These are phyloP conservation scores for Phytophthora pini DNA, from an alignment of 352 stramenopile genomes.

Conservation along the genomic window DNA sequence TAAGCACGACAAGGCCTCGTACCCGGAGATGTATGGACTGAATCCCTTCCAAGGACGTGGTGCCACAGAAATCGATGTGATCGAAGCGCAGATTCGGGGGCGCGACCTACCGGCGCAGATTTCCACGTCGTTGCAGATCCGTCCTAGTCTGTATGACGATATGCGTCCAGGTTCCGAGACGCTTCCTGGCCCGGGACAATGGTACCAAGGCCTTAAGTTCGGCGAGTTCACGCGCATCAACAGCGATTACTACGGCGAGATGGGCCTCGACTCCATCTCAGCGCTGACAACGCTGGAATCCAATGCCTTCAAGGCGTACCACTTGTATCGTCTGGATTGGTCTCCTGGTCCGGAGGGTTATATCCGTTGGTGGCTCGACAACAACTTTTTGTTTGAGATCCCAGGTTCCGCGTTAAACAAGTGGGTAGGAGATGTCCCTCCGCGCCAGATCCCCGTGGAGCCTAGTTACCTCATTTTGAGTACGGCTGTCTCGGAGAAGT, in stretches of 20 bases:
- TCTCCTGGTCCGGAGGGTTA: constrained; percentile 90
- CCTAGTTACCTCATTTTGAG: constrained; percentile 98
- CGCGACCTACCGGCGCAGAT: constrained; percentile 91
- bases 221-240: constrained; percentile 92
- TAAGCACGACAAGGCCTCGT: constrained; percentile 88
- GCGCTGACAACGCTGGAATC: constrained; percentile 92
- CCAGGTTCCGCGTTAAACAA: constrained; percentile 85
- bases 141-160: constrained; percentile 71
- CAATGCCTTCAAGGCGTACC: constrained; percentile 92
- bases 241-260: constrained; percentile 95
- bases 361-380: constrained; percentile 95
- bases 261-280: constrained; percentile 94
- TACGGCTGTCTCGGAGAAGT: constrained; percentile 96
- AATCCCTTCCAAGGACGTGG: constrained; percentile 92
- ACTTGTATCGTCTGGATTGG: constrained; percentile 97
- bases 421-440: constrained; percentile 70
- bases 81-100: constrained; percentile 89
- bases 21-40: constrained; percentile 91
- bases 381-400: constrained; percentile 95
- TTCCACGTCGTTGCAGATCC: constrained; percentile 95
- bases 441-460: constrained; percentile 93
- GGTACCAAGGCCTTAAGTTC: constrained; percentile 91
- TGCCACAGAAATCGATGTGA: constrained; percentile 97
- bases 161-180: constrained; percentile 66
- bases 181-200: constrained; percentile 75